These are phyloP conservation scores for Fusarium nematophilum DNA, from an alignment of 2,329 filamentous ascomycete genomes.

Conservation along the genomic window DNA sequence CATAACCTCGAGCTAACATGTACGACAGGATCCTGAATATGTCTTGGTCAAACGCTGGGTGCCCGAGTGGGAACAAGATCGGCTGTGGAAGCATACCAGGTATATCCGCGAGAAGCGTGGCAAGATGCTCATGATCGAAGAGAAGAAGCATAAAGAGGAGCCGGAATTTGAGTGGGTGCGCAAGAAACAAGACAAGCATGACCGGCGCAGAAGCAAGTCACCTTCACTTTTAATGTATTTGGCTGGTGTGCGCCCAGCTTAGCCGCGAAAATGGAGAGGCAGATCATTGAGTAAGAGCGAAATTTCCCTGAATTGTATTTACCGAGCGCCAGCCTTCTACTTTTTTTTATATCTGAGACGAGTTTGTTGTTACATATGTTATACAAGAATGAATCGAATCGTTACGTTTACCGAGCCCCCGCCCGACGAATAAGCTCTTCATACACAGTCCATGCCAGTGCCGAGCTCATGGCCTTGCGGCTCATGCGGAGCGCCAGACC, in stretches of 20 bases:
- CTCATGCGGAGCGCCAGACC: constrained; percentile 88
- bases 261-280: constrained; percentile 6
- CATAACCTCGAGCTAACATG: constrained; percentile 46
- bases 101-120: constrained; percentile 68
- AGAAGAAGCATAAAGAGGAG: constrained; percentile 55
- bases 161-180: constrained; percentile 67
- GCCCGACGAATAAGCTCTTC: constrained; percentile 85
- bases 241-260: constrained; percentile 61
- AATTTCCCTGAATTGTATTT: constrained; percentile 9
- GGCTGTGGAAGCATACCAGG: constrained; percentile 78
- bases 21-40: constrained; percentile 70
- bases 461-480: constrained; percentile 90
- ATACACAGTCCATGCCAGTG: constrained; percentile 97
- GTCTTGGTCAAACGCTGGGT: constrained; percentile 81
- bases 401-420: constrained; percentile 25
- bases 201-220: constrained; percentile 67
- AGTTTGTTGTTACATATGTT: constrained; percentile 40
- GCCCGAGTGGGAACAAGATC: constrained; percentile 75
- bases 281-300: background rate
- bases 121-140: constrained; percentile 62
- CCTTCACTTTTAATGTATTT: constrained; percentile 68
- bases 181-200: constrained; percentile 62
- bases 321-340: constrained; percentile 15
- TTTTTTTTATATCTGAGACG: constrained; percentile 29
- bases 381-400: constrained; percentile 21